Evolutionary conservation across 108 stramenopile species (phyloP).

Genomic region (Nannochloropsis oceanica): DNA sequence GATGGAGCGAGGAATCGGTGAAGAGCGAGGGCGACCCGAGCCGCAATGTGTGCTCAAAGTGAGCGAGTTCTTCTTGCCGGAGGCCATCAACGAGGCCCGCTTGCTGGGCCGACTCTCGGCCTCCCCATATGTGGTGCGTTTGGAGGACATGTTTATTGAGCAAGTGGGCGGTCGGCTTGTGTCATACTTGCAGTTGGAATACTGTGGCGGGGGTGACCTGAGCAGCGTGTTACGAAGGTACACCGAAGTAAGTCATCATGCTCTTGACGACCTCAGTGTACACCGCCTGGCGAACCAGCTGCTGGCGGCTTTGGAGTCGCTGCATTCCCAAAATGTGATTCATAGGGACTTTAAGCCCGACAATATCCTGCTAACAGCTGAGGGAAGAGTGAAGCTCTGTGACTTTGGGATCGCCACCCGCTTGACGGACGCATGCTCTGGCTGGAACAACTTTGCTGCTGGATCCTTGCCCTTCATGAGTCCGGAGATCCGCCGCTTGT

Average conservation of each 20-base stretch:
- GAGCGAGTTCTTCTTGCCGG: neutral
- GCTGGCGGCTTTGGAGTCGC: neutral
- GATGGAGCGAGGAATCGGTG: neutral
- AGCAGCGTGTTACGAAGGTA: neutral
- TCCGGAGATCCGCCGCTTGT: neutral
- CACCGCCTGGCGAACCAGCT: neutral
- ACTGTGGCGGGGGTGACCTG: neutral
- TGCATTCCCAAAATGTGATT: constrained; percentile 32
- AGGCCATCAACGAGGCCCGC: neutral
- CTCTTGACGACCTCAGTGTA: neutral
- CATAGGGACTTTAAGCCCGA: constrained; percentile 44
- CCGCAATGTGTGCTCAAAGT: neutral
- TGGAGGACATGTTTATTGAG: neutral
- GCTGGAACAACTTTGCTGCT: neutral
- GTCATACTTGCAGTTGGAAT: neutral
- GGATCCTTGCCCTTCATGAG: neutral
- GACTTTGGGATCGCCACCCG: constrained; percentile 29
- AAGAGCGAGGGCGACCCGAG: neutral
- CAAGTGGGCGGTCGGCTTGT: neutral
- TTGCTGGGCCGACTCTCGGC: neutral
- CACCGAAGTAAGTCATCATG: neutral
- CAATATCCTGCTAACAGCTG: constrained; percentile 31
- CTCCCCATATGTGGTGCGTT: neutral
- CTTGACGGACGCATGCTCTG: neutral
- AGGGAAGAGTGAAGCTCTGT: constrained; percentile 12